Percentiles rank a stretch among this genome's conserved stretches.
Conservation (phyloP, 768 basidiomycete genomes). For the Mycena polygramma region DNA sequence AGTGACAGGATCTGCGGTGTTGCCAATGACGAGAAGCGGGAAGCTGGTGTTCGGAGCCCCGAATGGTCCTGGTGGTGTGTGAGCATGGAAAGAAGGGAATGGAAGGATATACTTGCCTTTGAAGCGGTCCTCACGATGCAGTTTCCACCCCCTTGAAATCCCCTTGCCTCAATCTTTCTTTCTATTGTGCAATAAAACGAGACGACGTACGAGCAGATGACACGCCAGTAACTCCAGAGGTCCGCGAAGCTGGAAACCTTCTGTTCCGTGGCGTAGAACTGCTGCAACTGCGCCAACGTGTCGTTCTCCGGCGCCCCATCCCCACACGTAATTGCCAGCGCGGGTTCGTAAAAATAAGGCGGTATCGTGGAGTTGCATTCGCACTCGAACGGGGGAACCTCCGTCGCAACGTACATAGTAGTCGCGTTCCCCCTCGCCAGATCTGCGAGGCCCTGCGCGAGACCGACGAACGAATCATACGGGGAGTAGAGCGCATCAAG, state of each 20-base stretch:
- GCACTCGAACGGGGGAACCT: constrained; percentile 20
- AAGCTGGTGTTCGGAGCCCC: too few species aligned
- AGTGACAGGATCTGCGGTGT: too few species aligned
- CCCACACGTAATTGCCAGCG: constrained; percentile 1
- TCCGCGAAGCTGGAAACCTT: constrained; percentile 22
- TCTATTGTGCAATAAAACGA: too few species aligned
- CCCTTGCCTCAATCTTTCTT: too few species aligned
- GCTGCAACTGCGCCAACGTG: background rate
- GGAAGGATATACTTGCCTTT: too few species aligned
- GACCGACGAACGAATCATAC: background rate
- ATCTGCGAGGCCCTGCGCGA: constrained; percentile 12
- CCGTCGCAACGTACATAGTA: background rate
- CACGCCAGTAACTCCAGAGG: background rate
- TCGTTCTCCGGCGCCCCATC: constrained; percentile 10
- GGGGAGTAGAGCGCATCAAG: constrained; percentile 15
- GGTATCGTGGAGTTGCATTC: background rate
- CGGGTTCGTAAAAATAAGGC: background rate
- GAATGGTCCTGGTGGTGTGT: too few species aligned
- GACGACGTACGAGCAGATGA: too few species aligned
- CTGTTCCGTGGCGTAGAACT: constrained; percentile 1
- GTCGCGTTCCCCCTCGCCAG: constrained; percentile 7
- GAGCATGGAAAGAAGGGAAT: too few species aligned
- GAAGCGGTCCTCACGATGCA: too few species aligned
- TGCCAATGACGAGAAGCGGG: too few species aligned
- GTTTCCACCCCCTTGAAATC: too few species aligned